A percentile compares a stretch with the other conserved stretches of the same genome.
These are phyloP conservation scores for Rutstroemia sydowiana DNA, from an alignment of 2,329 filamentous ascomycete species.

Conservation along the genomic window DNA sequence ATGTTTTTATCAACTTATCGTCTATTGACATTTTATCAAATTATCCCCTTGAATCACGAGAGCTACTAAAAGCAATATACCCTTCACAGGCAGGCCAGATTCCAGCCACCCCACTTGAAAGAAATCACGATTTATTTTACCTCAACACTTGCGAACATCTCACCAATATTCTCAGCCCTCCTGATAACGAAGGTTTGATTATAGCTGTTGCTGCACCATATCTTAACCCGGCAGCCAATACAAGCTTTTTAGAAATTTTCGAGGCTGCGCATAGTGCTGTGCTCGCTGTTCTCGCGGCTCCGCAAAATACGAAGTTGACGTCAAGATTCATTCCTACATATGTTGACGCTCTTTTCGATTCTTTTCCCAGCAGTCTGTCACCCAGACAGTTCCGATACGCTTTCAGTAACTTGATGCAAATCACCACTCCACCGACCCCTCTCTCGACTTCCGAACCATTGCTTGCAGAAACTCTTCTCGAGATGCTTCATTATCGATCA, in stretches of 20 bases:
- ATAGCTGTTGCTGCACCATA: constrained; percentile 58
- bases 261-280: constrained; percentile 66
- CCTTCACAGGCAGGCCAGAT: constrained; percentile 41
- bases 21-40: constrained; percentile 61
- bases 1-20: constrained; percentile 61
- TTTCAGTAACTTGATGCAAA: constrained; percentile 59
- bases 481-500: constrained; percentile 55
- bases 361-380: constrained; percentile 59
- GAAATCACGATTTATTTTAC: constrained; percentile 64
- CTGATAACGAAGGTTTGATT: constrained; percentile 52
- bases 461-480: constrained; percentile 56
- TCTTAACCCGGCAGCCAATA: constrained; percentile 38
- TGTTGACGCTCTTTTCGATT: constrained; percentile 57
- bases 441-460: constrained; percentile 55
- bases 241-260: constrained; percentile 54
- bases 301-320: constrained; percentile 53
- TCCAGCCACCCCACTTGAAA: constrained; percentile 55
- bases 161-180: constrained; percentile 48
- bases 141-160: constrained; percentile 66
- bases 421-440: constrained; percentile 57
- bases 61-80: constrained; percentile 41
- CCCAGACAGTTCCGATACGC: constrained; percentile 63
- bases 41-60: constrained; percentile 51
- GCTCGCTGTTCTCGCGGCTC: constrained; percentile 60
- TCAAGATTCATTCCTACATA: constrained; percentile 60